These are phyloP conservation scores for Penicillium diatomitis DNA, from an alignment of 495 filamentous ascomycete genomes.

Conservation along the genomic window DNA sequence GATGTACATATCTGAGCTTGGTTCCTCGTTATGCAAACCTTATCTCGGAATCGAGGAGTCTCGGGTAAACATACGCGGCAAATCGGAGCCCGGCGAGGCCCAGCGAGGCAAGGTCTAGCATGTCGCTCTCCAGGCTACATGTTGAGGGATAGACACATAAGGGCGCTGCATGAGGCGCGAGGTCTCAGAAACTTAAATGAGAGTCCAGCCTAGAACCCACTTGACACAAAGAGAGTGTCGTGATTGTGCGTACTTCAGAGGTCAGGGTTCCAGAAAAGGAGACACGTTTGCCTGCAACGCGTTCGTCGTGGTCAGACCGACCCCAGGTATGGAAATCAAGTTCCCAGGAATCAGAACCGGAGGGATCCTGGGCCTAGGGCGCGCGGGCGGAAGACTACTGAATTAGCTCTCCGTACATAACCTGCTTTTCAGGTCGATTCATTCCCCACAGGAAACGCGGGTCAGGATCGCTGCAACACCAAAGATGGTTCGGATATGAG, in stretches of 20 bases:
- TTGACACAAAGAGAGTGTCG: background rate
- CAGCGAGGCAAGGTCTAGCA: no score
- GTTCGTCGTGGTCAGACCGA: background rate
- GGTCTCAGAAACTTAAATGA: no score
- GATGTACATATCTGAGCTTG: slow-evolving; percentile 6
- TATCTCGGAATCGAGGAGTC: slow-evolving; percentile 11
- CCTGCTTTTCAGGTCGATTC: slow-evolving; percentile 18
- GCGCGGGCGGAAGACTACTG: background rate
- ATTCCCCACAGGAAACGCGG: slow-evolving; percentile 16
- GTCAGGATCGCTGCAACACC: slow-evolving; percentile 15
- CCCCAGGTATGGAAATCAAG: slow-evolving; percentile 6
- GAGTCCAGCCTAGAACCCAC: background rate
- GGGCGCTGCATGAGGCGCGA: no score
- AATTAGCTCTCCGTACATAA: slow-evolving; percentile 5
- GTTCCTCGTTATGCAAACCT: slow-evolving; percentile 9
- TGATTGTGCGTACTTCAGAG: background rate
- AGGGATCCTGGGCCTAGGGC: background rate
- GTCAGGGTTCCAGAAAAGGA: background rate
- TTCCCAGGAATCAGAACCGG: slow-evolving; percentile 7
- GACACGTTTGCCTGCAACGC: background rate
- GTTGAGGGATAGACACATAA: no score
- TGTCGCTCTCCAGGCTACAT: no score
- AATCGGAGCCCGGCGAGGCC: background rate
- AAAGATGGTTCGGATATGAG: slow-evolving; percentile 18
- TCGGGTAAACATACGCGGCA: slow-evolving; percentile 14